Evolutionary conservation across 805 yeast genomes (phyloP), one percentile per base, ranked within the genome.

Genomic region (Isabelozyma gotoi): DNA sequence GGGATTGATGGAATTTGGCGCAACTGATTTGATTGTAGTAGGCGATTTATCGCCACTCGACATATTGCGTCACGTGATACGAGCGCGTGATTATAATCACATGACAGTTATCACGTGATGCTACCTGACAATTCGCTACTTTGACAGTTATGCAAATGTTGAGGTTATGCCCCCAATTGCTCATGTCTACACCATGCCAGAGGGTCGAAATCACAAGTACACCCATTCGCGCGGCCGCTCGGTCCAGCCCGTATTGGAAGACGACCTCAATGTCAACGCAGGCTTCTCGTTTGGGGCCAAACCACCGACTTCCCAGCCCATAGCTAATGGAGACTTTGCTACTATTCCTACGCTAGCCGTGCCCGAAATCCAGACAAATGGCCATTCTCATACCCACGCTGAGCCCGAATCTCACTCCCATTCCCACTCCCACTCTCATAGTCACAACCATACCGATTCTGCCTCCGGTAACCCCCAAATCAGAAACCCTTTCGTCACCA

Each of bases 231-330:
- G 36, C 2, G 36, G 36, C n/a, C 36, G 36, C 20, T 34, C 36
- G n/a, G n/a, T 16, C 19, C 19, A 34, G 10, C 36, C 18, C 11
- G 20, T 16, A 11, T 11, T 15, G 24, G 36, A 15, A 5, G 39
- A 36, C 31, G 39, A 20, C 21, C 14, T 16, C 16, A 19, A 20
- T 11, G 8, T 36, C 4, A 36, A 36, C 31, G 7, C 7, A 8
- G 27, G 31, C 27, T 36, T 36, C 12, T 36, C 39, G 7, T 36
- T 36, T 24, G 39, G 39, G 14, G n/a, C 32, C 29, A 24, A 24
- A 24, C 29, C 29, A 24, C n/a, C 29, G n/a, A 10, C 12, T 5
- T 2, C 4, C 12, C 29, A 3, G 29, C 4, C 29, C 8, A 7
- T 12, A 3, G 7, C 7, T 3, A 24, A 10, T 10, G n/a, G n/a